Evolutionary conservation across 2,329 filamentous ascomycete species (phyloP).

Genomic region (Talaromyces sp.): DNA sequence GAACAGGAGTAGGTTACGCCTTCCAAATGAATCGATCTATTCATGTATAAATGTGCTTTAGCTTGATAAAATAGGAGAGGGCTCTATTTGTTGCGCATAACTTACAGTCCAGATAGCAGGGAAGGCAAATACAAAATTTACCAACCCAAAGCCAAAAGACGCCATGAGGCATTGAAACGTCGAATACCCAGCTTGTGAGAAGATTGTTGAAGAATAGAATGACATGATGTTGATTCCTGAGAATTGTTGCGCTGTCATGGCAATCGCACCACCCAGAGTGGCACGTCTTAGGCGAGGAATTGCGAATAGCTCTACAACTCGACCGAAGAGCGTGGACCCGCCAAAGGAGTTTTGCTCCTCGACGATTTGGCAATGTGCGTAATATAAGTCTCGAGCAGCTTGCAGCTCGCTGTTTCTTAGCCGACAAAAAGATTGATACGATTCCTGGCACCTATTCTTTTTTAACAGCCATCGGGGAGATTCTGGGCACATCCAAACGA

Average conservation of each 20-base stretch:
- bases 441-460: slow-evolving; percentile 55
- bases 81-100: background rate
- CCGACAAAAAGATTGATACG: slow-evolving; percentile 52
- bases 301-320: slow-evolving; percentile 51
- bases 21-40: slow-evolving; percentile 59
- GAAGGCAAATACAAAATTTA: slow-evolving; percentile 61
- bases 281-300: slow-evolving; percentile 51
- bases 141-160: slow-evolving; percentile 59
- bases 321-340: slow-evolving; percentile 52
- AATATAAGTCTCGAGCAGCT: slow-evolving; percentile 58
- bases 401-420: slow-evolving; percentile 55
- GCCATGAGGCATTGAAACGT: slow-evolving; percentile 54
- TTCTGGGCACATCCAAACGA: slow-evolving; percentile 58
- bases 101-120: slow-evolving; percentile 58
- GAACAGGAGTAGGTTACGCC: slow-evolving; percentile 56
- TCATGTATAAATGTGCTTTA: slow-evolving; percentile 18
- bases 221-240: slow-evolving; percentile 69
- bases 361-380: slow-evolving; percentile 49
- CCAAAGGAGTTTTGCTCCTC: slow-evolving; percentile 38
- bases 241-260: slow-evolving; percentile 75
- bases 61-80: background rate
- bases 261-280: slow-evolving; percentile 66
- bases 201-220: slow-evolving; percentile 63
- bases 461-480: slow-evolving; percentile 63
- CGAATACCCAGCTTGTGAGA: slow-evolving; percentile 49